Evolutionary conservation across 2,329 filamentous ascomycete species (phyloP).

Genomic region (Botrytis elliptica): DNA sequence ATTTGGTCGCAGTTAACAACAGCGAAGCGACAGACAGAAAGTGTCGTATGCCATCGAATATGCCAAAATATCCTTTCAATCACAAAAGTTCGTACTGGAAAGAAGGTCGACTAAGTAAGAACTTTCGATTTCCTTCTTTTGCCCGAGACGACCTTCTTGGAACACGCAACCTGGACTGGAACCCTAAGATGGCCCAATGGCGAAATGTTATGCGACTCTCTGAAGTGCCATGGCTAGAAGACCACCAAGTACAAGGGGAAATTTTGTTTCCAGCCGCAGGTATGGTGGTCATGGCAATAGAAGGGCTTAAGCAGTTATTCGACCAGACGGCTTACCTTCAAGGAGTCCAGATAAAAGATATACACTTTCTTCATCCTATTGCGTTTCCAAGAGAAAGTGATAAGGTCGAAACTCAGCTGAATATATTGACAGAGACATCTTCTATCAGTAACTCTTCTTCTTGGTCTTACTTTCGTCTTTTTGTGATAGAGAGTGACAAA

Average conservation of each 20-base stretch:
- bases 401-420: too few species aligned
- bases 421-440: too few species aligned
- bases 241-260: neutral
- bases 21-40: neutral
- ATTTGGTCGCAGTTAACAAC: neutral
- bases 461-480: too few species aligned
- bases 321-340: too few species aligned
- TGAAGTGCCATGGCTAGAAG: neutral
- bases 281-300: neutral
- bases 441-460: too few species aligned
- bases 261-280: neutral
- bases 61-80: neutral
- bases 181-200: neutral
- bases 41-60: neutral
- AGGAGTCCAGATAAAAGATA: too few species aligned
- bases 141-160: neutral
- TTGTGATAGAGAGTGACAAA: too few species aligned
- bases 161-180: neutral
- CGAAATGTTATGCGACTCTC: neutral
- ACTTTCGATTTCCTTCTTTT: neutral
- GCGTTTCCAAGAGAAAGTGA: too few species aligned
- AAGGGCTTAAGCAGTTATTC: neutral
- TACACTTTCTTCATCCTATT: too few species aligned
- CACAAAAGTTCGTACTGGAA: neutral
- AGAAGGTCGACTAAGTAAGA: neutral